These are phyloP conservation scores for Orbilia javanica DNA, from an alignment of 2,329 filamentous ascomycete genomes.

Conservation along the genomic window DNA sequence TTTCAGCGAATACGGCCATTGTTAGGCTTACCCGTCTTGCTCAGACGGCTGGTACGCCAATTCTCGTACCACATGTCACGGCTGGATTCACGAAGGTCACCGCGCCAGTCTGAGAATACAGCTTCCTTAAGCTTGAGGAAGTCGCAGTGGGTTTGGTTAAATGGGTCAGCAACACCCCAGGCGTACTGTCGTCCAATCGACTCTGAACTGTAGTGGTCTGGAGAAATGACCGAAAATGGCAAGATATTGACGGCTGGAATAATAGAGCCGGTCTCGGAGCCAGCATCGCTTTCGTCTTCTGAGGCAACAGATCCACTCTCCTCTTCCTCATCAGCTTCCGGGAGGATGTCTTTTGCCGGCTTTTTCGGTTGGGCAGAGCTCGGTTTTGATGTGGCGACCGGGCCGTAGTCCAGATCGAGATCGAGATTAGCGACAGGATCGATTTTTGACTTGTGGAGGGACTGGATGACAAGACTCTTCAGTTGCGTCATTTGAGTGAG, in stretches of 20 bases:
- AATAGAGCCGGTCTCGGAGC: slow-evolving; percentile 62
- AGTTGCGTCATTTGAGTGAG: slow-evolving; percentile 91
- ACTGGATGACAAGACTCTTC: slow-evolving; percentile 90
- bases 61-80: slow-evolving; percentile 94
- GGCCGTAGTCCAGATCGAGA: slow-evolving; percentile 77
- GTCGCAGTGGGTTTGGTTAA: slow-evolving; percentile 91
- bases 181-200: slow-evolving; percentile 88
- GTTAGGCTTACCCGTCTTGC: slow-evolving; percentile 38
- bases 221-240: slow-evolving; percentile 92
- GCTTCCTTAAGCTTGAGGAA: slow-evolving; percentile 90
- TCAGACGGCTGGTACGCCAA: slow-evolving; percentile 75
- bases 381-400: slow-evolving; percentile 68
- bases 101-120: slow-evolving; percentile 93
- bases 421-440: slow-evolving; percentile 90
- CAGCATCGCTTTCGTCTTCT: slow-evolving; percentile 60
- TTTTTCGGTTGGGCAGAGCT: slow-evolving; percentile 62
- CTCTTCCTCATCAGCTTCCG: slow-evolving; percentile 66
- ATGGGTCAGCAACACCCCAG: slow-evolving; percentile 96
- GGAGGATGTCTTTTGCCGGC: slow-evolving; percentile 53
- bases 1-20: slow-evolving; percentile 39
- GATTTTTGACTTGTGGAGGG: slow-evolving; percentile 84
- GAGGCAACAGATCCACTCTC: slow-evolving; percentile 56
- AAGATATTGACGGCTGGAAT: slow-evolving; percentile 73
- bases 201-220: slow-evolving; percentile 83
- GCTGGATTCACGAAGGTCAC: slow-evolving; percentile 88